Percentiles rank a stretch among this genome's conserved stretches.
These are phyloP conservation scores for Populus nigra DNA, from an alignment of 345 rosid species.

Conservation along the genomic window DNA sequence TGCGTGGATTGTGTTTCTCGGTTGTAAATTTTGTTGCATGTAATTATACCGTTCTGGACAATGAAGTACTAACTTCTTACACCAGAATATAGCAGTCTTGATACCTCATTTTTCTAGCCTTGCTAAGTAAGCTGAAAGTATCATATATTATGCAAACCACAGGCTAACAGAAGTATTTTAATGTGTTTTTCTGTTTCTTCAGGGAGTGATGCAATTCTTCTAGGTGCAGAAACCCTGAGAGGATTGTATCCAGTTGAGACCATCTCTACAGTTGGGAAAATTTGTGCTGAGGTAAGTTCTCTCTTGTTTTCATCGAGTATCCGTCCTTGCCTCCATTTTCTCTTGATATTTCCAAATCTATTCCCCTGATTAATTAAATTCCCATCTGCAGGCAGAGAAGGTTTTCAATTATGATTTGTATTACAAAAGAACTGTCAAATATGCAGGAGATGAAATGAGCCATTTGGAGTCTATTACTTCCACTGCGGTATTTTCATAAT, in stretches of 20 bases:
- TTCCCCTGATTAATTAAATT: background rate
- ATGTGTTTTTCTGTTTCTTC: conserved; percentile 13
- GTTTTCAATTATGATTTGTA: conserved; percentile 38
- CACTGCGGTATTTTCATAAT: conserved; percentile 34
- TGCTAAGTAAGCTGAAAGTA: background rate
- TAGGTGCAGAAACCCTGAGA: conserved; percentile 96
- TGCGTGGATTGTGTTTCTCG: background rate
- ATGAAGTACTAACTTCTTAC: background rate
- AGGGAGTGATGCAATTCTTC: conserved; percentile 94
- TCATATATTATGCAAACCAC: background rate
- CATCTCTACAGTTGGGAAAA: conserved; percentile 73
- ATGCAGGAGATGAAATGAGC: conserved; percentile 44
- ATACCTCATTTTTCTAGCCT: background rate
- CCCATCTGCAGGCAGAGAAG: conserved; percentile 37
- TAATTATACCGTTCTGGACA: background rate
- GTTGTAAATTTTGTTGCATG: background rate
- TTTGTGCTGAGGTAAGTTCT: conserved; percentile 75
- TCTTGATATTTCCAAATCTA: background rate
- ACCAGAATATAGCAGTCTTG: background rate
- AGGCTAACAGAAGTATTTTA: background rate
- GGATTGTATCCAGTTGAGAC: conserved; percentile 92
- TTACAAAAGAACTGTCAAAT: conserved; percentile 33
- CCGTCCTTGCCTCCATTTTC: background rate
- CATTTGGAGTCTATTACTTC: conserved; percentile 45
- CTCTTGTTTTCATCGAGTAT: background rate